A percentile compares a stretch with the other conserved stretches of the same genome.
Evolutionary conservation across 768 basidiomycete species (phyloP).

Genomic region (Tulasnella sp.): DNA sequence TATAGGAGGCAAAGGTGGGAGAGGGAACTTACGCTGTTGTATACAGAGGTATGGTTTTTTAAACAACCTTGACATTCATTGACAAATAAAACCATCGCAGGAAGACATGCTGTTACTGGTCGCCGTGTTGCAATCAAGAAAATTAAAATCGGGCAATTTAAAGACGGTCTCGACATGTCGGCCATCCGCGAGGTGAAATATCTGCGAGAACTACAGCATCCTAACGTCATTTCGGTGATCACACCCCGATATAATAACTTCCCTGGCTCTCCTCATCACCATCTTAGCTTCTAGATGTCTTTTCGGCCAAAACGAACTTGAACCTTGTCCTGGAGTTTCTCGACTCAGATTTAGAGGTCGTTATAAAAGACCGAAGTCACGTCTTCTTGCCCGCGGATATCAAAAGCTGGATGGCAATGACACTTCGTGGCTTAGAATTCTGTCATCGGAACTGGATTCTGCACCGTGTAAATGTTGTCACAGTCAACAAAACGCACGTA

Average conservation of each 20-base stretch:
- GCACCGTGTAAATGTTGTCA: slow-evolving; percentile 57
- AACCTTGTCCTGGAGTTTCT: slow-evolving; percentile 96
- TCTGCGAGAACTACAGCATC: slow-evolving; percentile 83
- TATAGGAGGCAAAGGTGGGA: slow-evolving; percentile 33
- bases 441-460: slow-evolving; percentile 91
- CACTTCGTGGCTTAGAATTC: slow-evolving; percentile 92
- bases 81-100: slow-evolving; percentile 29
- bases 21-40: slow-evolving; percentile 92
- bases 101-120: slow-evolving; percentile 58
- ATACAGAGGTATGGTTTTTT: slow-evolving; percentile 52
- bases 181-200: slow-evolving; percentile 98
- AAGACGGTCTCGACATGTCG: slow-evolving; percentile 98
- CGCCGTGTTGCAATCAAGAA: slow-evolving; percentile 96
- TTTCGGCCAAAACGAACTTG: slow-evolving; percentile 89
- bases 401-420: slow-evolving; percentile 99
- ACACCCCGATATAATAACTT: not conserved
- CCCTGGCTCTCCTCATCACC: not conserved
- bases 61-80: not conserved
- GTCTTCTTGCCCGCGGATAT: slow-evolving; percentile 93
- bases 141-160: slow-evolving; percentile 92
- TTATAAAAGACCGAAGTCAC: slow-evolving; percentile 85
- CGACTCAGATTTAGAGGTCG: slow-evolving; percentile 90
- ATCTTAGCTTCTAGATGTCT: slow-evolving; percentile 81
- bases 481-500: not conserved
- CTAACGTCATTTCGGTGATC: slow-evolving; percentile 81